A percentile compares a stretch with the other conserved stretches of the same genome.
Evolutionary conservation across 2,329 filamentous ascomycete species (phyloP).

Genomic region (Phyllosticta ampelicida): DNA sequence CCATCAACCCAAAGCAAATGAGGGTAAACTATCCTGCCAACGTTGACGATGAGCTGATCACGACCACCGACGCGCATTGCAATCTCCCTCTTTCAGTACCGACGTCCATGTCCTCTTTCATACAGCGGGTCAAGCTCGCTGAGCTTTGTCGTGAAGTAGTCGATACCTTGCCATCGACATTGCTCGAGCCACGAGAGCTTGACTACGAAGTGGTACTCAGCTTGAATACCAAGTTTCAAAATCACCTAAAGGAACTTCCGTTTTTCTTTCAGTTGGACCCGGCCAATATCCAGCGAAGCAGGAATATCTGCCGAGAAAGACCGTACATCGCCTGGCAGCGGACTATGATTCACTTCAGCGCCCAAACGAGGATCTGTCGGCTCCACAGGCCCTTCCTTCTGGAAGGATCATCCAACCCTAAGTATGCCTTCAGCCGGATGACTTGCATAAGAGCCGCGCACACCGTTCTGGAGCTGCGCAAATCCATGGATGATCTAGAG

Average conservation of each 20-base stretch:
- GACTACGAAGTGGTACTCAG: slow-evolving; percentile 24
- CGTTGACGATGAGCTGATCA: slow-evolving; percentile 26
- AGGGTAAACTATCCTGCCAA: slow-evolving; percentile 27
- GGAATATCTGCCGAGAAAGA: neutral
- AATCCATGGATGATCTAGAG: neutral
- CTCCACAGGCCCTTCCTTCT: neutral
- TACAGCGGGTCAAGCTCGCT: slow-evolving; percentile 16
- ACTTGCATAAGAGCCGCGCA: neutral
- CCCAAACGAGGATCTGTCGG: neutral
- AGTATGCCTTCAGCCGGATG: neutral
- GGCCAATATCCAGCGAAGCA: neutral
- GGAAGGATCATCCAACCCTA: neutral
- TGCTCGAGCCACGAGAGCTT: slow-evolving; percentile 12
- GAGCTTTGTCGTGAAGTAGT: slow-evolving; percentile 27
- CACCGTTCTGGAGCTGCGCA: neutral
- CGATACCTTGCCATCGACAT: slow-evolving; percentile 22
- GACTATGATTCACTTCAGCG: neutral
- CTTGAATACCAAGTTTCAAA: slow-evolving; percentile 24
- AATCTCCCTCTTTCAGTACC: slow-evolving; percentile 15
- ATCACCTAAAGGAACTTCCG: slow-evolving; percentile 21
- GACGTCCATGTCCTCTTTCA: slow-evolving; percentile 30
- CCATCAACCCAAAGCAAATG: slow-evolving; percentile 29
- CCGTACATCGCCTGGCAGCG: neutral
- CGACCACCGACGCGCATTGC: slow-evolving; percentile 11
- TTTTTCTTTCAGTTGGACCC: slow-evolving; percentile 23